Percentiles rank a stretch among this genome's conserved stretches.
phyloP scores from a whole-genome alignment of 345 rosid genomes.

The Acer negundo region DNA sequence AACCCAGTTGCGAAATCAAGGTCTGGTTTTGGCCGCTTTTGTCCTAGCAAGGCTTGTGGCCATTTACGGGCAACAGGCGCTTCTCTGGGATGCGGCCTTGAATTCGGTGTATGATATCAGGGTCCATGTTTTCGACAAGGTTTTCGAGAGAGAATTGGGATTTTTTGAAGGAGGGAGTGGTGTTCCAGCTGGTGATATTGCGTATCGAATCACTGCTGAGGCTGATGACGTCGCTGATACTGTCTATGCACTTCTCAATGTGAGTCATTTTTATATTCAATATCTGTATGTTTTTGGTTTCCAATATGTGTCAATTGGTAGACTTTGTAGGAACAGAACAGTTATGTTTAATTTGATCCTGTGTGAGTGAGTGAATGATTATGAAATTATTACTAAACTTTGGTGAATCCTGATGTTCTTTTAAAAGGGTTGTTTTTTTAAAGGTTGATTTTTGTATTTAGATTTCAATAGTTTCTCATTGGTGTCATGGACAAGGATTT shows the following conservation, averaged over 20 bases:
- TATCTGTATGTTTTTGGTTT: background rate
- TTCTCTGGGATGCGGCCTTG: conserved; percentile 84
- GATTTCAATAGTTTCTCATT: background rate
- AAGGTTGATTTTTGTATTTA: background rate
- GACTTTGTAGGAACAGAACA: background rate
- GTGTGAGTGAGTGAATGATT: too few species aligned
- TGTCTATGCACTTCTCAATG: conserved; percentile 77
- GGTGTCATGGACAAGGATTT: background rate
- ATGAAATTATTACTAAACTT: background rate
- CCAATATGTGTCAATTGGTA: too few species aligned
- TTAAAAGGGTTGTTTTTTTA: background rate
- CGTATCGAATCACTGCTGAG: conserved; percentile 77
- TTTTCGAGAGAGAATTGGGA: conserved; percentile 67
- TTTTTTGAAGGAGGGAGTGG: conserved; percentile 78
- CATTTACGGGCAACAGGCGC: conserved; percentile 73
- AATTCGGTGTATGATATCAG: conserved; percentile 56
- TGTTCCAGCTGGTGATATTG: conserved; percentile 75
- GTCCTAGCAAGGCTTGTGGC: conserved; percentile 54
- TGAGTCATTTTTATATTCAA: conserved; percentile 30
- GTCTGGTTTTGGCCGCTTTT: conserved; percentile 45
- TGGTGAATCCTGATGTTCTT: too few species aligned
- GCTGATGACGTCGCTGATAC: conserved; percentile 82
- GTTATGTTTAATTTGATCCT: background rate
- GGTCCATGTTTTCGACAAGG: conserved; percentile 59
- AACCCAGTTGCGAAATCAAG: conserved; percentile 30